Conservation (phyloP, 352 stramenopile species). For the Phytophthora aleatoria region DNA sequence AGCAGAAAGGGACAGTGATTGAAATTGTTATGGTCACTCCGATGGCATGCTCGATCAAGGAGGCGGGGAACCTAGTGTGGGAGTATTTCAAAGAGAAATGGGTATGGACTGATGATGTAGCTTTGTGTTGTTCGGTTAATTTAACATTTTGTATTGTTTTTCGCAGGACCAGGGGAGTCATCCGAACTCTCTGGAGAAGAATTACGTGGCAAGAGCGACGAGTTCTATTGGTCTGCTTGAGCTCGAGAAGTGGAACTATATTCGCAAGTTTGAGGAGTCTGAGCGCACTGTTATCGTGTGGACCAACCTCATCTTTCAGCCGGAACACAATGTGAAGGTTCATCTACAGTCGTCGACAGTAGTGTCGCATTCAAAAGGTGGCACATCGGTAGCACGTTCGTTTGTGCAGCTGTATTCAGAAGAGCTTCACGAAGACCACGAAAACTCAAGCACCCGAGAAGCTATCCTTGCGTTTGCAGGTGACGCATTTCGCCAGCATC, state of each 20-base stretch:
- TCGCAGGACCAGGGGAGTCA: constrained; percentile 1
- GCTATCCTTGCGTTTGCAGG: constrained; percentile 1
- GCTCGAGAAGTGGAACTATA: constrained; percentile 3
- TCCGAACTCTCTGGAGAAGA: constrained; percentile 1
- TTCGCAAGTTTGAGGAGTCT: not conserved
- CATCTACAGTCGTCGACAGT: constrained; percentile 3
- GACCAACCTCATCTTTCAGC: not conserved
- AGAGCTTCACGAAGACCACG: not conserved
- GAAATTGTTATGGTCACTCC: constrained; percentile 1
- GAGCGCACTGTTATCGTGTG: not conserved
- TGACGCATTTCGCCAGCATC: not conserved
- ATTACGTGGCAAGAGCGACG: not conserved
- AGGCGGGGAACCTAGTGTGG: not conserved
- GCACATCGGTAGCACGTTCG: not conserved
- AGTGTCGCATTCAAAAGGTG: not conserved
- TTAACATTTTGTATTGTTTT: not conserved
- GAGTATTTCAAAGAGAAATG: not conserved
- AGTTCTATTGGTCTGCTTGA: not conserved
- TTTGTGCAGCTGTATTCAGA: constrained; percentile 6
- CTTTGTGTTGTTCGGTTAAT: not conserved
- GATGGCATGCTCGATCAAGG: constrained; percentile 3
- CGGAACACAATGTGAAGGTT: not conserved
- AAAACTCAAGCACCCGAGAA: not conserved
- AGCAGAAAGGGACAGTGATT: constrained; percentile 4
- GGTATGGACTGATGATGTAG: not conserved